phyloP scores from a whole-genome alignment of 1,284 basidiomycete species.

The Microbotryum silenes-acaulis region DNA sequence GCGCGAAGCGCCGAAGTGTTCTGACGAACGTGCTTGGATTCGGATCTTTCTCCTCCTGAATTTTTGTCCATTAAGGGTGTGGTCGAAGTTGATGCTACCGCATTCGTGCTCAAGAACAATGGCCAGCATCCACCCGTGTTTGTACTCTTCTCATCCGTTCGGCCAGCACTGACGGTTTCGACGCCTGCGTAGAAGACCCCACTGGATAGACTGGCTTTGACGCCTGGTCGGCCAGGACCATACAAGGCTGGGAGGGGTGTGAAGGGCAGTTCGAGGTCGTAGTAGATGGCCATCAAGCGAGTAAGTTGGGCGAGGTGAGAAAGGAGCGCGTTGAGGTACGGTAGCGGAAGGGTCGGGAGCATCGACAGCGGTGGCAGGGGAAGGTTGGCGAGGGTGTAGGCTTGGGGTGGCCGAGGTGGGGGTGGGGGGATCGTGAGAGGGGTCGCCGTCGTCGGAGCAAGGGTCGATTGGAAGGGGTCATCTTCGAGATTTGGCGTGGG shows the following conservation, averaged over 20 bases:
- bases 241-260: constrained; percentile 7
- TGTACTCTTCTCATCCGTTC: neutral
- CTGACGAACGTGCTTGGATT: too few species aligned
- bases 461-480: neutral
- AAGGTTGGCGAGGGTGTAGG: constrained; percentile 16
- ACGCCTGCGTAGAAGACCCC: neutral
- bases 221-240: constrained; percentile 15
- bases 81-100: too few species aligned
- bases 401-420: neutral
- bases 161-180: neutral
- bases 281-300: constrained; percentile 23
- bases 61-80: too few species aligned
- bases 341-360: neutral
- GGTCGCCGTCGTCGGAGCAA: neutral
- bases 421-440: neutral
- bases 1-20: too few species aligned
- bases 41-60: too few species aligned
- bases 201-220: neutral
- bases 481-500: neutral
- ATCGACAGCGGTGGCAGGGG: constrained; percentile 14
- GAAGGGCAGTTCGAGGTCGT: constrained; percentile 16
- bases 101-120: neutral
- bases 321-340: constrained; percentile 14
- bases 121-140: neutral
- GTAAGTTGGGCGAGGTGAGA: constrained; percentile 13